Evolutionary conservation across 805 yeast genomes (phyloP).

Genomic region (Schwanniomyces pseudopolymorphus): DNA sequence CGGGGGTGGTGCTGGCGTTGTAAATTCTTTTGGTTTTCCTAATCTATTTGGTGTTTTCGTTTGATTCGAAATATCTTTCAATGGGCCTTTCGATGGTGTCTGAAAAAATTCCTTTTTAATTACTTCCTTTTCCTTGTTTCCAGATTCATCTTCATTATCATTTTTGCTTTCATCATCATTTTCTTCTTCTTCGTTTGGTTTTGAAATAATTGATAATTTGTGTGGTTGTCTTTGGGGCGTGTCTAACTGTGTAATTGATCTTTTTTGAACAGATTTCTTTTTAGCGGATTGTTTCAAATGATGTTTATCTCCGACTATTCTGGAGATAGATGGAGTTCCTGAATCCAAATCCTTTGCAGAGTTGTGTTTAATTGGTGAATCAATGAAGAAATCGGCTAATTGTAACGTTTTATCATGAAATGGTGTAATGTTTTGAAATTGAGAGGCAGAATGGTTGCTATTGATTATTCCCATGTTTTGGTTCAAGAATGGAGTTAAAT

Average conservation of each 20-base stretch:
- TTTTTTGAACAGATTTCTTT: conserved; percentile 28
- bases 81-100: conserved; percentile 33
- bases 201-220: conserved; percentile 22
- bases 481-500: conserved; percentile 42
- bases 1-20: conserved; percentile 36
- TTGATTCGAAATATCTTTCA: conserved; percentile 25
- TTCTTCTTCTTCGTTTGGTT: conserved; percentile 15
- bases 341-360: conserved; percentile 37
- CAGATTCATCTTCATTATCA: conserved; percentile 15
- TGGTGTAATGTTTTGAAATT: conserved; percentile 37
- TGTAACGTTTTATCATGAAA: conserved; percentile 42
- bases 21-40: conserved; percentile 9
- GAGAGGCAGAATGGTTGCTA: conserved; percentile 11
- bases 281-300: conserved; percentile 15
- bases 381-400: conserved; percentile 43
- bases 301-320: conserved; percentile 19
- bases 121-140: conserved; percentile 12
- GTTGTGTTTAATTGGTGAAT: conserved; percentile 39
- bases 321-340: conserved; percentile 42
- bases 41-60: conserved; percentile 5
- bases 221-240: conserved; percentile 39
- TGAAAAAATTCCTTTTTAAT: conserved; percentile 19
- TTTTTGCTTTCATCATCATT: conserved; percentile 9
- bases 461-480: conserved; percentile 28
- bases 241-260: conserved; percentile 36